Conservation (phyloP, 768 basidiomycete species). For the Pulveroboletus sp. region DNA sequence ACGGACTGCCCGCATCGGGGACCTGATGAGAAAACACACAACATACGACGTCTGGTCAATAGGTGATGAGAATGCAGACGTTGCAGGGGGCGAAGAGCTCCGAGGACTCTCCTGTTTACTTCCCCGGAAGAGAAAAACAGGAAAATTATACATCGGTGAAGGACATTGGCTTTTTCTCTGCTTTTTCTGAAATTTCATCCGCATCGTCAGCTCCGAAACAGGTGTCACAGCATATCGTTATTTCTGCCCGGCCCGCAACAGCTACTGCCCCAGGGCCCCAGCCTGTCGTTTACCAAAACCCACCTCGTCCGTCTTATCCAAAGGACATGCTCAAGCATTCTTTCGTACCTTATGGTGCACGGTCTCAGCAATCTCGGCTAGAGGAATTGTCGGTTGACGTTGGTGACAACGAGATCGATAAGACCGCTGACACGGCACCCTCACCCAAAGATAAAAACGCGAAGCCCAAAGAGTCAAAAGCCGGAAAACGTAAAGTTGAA, state of each 20-base stretch:
- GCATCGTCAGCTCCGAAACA: slow-evolving; percentile 48
- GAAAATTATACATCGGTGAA: slow-evolving; percentile 55
- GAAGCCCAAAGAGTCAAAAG: slow-evolving; percentile 26
- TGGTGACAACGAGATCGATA: slow-evolving; percentile 22
- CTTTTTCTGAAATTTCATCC: slow-evolving; percentile 36
- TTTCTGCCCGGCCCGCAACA: slow-evolving; percentile 45
- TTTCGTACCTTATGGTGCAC: slow-evolving; percentile 60
- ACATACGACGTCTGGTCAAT: slow-evolving; percentile 66
- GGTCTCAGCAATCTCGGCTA: slow-evolving; percentile 8
- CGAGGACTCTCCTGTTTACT: slow-evolving; percentile 56
- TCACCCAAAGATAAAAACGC: neutral
- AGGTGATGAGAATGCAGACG: slow-evolving; percentile 34
- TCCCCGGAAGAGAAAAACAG: slow-evolving; percentile 57
- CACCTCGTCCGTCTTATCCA: slow-evolving; percentile 54
- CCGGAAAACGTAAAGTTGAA: slow-evolving; percentile 46
- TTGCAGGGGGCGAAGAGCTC: slow-evolving; percentile 59
- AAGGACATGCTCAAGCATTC: slow-evolving; percentile 56
- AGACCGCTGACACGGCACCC: slow-evolving; percentile 1
- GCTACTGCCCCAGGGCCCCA: slow-evolving; percentile 18
- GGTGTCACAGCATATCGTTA: slow-evolving; percentile 52
- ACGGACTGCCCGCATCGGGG: slow-evolving; percentile 41
- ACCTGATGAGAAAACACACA: slow-evolving; percentile 47
- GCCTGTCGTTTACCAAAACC: slow-evolving; percentile 39
- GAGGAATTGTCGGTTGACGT: slow-evolving; percentile 21
- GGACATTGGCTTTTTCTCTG: neutral